Conservation (phyloP, 1,284 basidiomycete genomes). For the Boletellus deceptivus region DNA sequence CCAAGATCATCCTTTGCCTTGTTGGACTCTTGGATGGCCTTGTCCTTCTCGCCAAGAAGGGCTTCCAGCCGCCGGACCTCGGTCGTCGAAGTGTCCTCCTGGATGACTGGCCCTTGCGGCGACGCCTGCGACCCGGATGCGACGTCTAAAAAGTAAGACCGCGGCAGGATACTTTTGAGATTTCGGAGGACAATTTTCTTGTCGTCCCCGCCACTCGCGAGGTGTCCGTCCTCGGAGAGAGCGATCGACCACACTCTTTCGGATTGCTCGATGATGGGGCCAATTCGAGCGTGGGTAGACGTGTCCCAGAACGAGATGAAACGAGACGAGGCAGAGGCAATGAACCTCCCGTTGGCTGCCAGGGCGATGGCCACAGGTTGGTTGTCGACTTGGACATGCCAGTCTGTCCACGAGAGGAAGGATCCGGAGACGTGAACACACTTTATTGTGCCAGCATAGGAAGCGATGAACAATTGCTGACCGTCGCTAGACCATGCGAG, state of each 20-base stretch:
- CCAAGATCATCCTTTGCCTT: neutral
- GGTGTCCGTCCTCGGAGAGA: constrained; percentile 1
- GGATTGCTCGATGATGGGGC: constrained; percentile 1
- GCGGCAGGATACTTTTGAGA: constrained; percentile 2
- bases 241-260: constrained; percentile 5
- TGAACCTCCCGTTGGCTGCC: constrained; percentile 7
- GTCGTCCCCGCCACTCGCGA: constrained; percentile 6
- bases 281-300: constrained; percentile 1
- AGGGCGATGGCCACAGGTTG: constrained; percentile 5
- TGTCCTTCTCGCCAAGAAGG: constrained; percentile 3
- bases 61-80: neutral
- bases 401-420: constrained; percentile 6
- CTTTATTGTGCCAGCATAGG: constrained; percentile 4
- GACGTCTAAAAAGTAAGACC: neutral
- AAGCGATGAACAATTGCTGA: neutral
- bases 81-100: neutral
- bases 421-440: constrained; percentile 5
- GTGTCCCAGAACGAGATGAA: constrained; percentile 8
- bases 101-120: neutral
- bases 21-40: neutral
- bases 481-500: constrained; percentile 4
- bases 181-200: constrained; percentile 3
- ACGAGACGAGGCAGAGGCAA: constrained; percentile 1
- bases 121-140: neutral
- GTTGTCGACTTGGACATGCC: constrained; percentile 1